Percentiles rank a stretch among this genome's conserved stretches.
Conservation (phyloP, 2,329 filamentous ascomycete species). For the Neurospora sp. region DNA sequence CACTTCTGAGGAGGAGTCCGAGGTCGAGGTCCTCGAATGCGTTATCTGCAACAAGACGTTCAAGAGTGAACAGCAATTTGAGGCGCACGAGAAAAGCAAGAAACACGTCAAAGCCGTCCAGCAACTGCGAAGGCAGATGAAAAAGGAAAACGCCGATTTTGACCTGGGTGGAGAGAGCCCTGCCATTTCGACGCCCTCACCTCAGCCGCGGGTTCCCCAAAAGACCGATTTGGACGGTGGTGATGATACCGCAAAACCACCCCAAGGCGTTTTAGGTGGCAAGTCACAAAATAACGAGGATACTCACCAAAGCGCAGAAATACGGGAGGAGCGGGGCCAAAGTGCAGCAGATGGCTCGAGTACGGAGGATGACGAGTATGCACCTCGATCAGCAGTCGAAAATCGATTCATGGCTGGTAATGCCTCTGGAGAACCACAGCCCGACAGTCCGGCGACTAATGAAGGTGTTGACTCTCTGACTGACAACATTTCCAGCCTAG, state of each 20-base stretch:
- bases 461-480: conserved; percentile 5
- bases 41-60: conserved; percentile 70
- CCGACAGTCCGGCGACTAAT: neutral
- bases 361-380: conserved; percentile 33
- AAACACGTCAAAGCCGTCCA: conserved; percentile 86
- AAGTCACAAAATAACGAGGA: neutral
- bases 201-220: neutral
- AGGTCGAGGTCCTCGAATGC: conserved; percentile 59
- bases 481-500: conserved; percentile 8
- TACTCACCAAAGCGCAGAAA: neutral
- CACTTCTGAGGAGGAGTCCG: conserved; percentile 39
- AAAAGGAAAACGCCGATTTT: conserved; percentile 60
- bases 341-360: conserved; percentile 1
- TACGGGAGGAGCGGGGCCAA: neutral
- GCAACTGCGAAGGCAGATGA: conserved; percentile 72
- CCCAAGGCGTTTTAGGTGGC: neutral
- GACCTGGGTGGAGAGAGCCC: conserved; percentile 26
- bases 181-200: neutral
- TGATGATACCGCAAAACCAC: neutral
- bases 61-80: conserved; percentile 83
- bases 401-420: conserved; percentile 24
- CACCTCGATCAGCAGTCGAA: conserved; percentile 33
- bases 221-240: neutral
- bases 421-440: neutral
- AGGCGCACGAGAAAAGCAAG: conserved; percentile 91